phyloP scores from a whole-genome alignment of 345 rosid genomes.

The Eucalyptus curtisii region DNA sequence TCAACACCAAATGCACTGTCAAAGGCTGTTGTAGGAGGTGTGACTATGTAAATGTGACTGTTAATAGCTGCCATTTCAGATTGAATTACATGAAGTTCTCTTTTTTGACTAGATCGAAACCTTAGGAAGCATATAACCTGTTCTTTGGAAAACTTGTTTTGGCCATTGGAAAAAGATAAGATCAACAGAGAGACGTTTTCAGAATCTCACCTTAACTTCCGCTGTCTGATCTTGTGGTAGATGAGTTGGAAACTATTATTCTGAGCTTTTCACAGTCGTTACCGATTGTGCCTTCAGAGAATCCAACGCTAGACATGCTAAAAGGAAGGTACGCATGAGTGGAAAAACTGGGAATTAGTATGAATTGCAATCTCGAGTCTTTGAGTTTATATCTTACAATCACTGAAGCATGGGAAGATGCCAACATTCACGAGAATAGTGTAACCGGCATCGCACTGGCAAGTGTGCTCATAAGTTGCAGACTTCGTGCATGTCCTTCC shows the following conservation, averaged over 20 bases:
- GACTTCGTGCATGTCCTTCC: too few relatives aligned
- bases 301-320: neutral
- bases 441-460: slow-evolving; percentile 14
- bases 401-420: slow-evolving; percentile 28
- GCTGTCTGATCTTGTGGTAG: neutral
- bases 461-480: neutral
- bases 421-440: slow-evolving; percentile 4
- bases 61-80: neutral
- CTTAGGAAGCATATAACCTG: too few relatives aligned
- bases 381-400: slow-evolving; percentile 20
- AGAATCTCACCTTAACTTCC: slow-evolving; percentile 15
- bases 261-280: slow-evolving; percentile 32
- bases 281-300: slow-evolving; percentile 26
- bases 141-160: too few relatives aligned
- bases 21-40: neutral
- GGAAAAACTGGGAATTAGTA: neutral
- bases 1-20: neutral
- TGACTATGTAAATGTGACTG: neutral
- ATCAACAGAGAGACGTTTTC: too few relatives aligned
- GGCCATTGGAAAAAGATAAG: neutral
- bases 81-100: neutral
- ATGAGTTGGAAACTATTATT: slow-evolving; percentile 8
- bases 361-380: neutral
- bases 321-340: neutral
- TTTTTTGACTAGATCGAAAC: too few relatives aligned